phyloP scores from a whole-genome alignment of 257 asterid species.

The Lycium barbarum region DNA sequence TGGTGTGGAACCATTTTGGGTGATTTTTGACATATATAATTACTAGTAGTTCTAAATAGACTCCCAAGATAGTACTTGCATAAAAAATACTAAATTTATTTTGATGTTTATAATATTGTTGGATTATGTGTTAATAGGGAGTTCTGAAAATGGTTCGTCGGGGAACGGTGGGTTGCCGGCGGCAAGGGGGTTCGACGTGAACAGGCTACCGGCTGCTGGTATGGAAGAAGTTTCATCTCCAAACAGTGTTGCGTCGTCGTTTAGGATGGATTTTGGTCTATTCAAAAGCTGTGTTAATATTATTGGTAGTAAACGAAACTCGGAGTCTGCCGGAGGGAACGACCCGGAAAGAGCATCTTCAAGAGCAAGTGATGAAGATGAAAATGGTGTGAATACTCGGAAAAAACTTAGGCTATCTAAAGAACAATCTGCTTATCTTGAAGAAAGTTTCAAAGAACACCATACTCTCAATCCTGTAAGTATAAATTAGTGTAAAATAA shows the following conservation, averaged over 20 bases:
- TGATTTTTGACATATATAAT: not conserved
- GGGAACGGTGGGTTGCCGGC: conserved; percentile 40
- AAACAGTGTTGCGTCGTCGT: conserved; percentile 65
- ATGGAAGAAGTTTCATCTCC: conserved; percentile 71
- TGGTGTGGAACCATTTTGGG: too few relatives aligned
- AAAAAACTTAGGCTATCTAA: conserved; percentile 80
- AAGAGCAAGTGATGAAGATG: conserved; percentile 77
- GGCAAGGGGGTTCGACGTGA: conserved; percentile 63
- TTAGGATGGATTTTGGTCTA: conserved; percentile 54
- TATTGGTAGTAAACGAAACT: conserved; percentile 24
- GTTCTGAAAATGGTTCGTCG: conserved; percentile 68
- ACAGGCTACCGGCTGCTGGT: conserved; percentile 42
- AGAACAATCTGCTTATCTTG: conserved; percentile 86
- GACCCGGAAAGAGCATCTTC: conserved; percentile 61
- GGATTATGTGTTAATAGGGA: conserved; percentile 46
- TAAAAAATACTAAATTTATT: not conserved
- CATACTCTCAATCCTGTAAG: conserved; percentile 84
- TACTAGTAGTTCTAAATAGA: not conserved
- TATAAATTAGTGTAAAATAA: conserved; percentile 38
- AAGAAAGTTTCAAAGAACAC: conserved; percentile 85
- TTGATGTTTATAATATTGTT: not conserved
- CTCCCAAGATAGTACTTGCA: too few relatives aligned
- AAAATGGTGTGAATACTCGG: conserved; percentile 59
- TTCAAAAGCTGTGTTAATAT: conserved; percentile 40
- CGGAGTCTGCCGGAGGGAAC: conserved; percentile 37